These are phyloP conservation scores for Glycyrrhiza uralensis DNA, from an alignment of 306 rosid species.

Conservation along the genomic window DNA sequence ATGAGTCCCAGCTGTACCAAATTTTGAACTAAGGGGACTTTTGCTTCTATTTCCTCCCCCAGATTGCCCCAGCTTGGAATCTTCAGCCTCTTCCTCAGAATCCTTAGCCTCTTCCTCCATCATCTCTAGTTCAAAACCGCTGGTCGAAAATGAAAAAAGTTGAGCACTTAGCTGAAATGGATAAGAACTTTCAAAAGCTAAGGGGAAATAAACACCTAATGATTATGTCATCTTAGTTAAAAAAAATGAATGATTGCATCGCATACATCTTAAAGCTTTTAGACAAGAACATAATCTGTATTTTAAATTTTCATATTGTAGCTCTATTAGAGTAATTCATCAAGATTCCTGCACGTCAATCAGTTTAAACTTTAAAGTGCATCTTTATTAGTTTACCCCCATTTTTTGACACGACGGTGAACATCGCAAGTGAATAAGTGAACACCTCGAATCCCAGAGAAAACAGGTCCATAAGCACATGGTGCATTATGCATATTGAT, in stretches of 20 bases:
- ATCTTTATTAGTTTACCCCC: neutral
- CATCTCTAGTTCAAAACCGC: constrained; percentile 79
- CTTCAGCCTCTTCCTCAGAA: constrained; percentile 79
- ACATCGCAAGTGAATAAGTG: neutral
- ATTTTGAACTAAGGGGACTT: constrained; percentile 46
- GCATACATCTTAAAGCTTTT: neutral
- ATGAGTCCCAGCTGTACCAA: constrained; percentile 19
- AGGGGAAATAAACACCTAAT: constrained; percentile 9
- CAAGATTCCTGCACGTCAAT: neutral
- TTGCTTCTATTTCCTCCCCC: constrained; percentile 32
- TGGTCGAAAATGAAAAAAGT: constrained; percentile 41
- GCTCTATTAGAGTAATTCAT: neutral
- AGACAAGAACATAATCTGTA: neutral
- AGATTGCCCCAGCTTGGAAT: constrained; percentile 37
- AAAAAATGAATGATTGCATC: neutral
- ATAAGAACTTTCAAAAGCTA: constrained; percentile 3
- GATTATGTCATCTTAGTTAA: neutral
- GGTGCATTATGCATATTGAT: neutral
- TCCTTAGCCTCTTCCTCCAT: constrained; percentile 83
- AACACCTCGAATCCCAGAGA: neutral
- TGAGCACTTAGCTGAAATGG: constrained; percentile 4
- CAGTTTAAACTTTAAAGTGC: neutral
- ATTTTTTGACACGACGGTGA: neutral
- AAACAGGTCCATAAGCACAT: neutral
- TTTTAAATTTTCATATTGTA: constrained; percentile 2